Evolutionary conservation across 192 early-diverging fungal species (phyloP).

Genomic region (Cetraspora pellucida): DNA sequence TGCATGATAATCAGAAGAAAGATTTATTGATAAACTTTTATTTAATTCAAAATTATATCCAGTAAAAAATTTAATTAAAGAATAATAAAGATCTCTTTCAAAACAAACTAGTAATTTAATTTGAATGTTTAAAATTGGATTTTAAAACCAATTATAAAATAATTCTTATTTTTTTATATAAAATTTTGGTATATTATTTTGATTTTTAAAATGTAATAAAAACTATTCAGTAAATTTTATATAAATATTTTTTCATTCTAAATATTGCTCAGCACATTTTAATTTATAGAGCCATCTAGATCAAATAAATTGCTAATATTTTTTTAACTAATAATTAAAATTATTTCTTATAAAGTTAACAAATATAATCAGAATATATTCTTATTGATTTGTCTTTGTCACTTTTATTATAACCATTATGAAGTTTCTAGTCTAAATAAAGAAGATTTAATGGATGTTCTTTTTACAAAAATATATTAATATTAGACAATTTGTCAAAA

Average conservation of each 20-base stretch:
- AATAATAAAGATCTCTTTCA: not conserved
- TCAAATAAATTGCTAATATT: not conserved
- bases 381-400: not conserved
- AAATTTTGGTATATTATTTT: not conserved
- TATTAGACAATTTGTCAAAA: too few species aligned
- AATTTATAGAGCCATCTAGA: not conserved
- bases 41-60: not conserved
- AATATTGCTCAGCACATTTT: conserved; percentile 4
- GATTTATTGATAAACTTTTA: not conserved
- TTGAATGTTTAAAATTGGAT: conserved; percentile 1
- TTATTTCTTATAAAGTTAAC: not conserved
- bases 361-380: not conserved
- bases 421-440: not conserved
- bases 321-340: not conserved
- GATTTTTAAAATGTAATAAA: not conserved
- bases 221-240: not conserved
- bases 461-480: too few species aligned
- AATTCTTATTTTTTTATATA: not conserved
- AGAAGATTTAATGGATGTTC: not conserved
- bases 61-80: not conserved
- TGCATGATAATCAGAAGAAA: not conserved
- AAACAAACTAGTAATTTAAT: not conserved
- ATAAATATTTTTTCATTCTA: not conserved
- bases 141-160: not conserved
- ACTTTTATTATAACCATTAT: conserved; percentile 1